Base-by-base conservation (phyloP, 2,329 filamentous ascomycete species). In the Elsinoe perseae region DNA sequence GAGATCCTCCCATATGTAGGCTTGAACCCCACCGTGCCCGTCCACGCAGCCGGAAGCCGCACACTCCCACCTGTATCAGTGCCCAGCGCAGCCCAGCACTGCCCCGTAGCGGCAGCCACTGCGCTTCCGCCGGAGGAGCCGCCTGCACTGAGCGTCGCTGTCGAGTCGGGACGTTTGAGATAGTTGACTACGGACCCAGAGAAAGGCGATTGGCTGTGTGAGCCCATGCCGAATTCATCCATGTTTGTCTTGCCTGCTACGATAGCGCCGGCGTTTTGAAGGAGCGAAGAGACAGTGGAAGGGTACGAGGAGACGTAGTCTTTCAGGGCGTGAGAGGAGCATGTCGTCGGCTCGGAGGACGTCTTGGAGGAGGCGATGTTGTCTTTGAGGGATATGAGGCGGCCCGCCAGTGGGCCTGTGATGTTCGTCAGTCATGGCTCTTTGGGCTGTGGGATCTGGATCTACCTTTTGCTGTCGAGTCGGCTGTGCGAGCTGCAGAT, bases 171-270 rank as follows among this genome's bases (percentile, higher is more conserved):
- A 38, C 65, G 60, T 23, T 66, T 73, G 54, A 74, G 69, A 6
- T 72, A 74, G 59, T 80, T 83, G 54, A 69, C 74, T 3, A 92
- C 86, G 1, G 81, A 68, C 1, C 87, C 87, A 63, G 84, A 82
- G 56, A 77, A 72, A 0, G 89, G 90, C 64, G 85, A 74, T 18
- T 77, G 79, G 1, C 84, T 86, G 67, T 95, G 85, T 7, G 89
- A 95, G 1, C 90, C 90, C 91, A 95, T 95, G 25, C 91, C 90
- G 68, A 95, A 95, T 68, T 95, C 93, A 72, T 97, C 93, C 77
- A 97, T 83, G 68, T 95, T 95, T 1, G 89, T 91, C 71, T 95
- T 95, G 5, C 86, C 86, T 1, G 84, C 77, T 1, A 92, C 69
- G 4, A 79, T 69, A 4, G 82, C 83, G 40, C 85, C 86, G 4